Evolutionary conservation across 179 eudicot species (phyloP), one percentile per base, ranked within the genome.

Genomic region (Sideroxylon spinosum): DNA sequence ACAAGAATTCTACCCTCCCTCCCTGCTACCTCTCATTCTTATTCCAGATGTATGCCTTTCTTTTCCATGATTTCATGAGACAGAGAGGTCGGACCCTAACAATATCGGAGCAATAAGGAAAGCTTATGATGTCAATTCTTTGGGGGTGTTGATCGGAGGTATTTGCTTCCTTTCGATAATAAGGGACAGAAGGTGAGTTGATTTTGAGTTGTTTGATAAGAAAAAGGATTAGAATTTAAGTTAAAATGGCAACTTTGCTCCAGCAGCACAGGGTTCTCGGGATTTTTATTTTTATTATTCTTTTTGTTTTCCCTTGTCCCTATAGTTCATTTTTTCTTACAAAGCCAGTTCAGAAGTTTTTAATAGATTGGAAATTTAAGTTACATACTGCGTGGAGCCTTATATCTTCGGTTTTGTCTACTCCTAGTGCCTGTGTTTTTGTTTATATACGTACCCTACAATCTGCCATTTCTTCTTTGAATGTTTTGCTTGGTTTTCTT

Each of bases 131-230:
- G 19, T n/a, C 78, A 61, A 37, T 76, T 76, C 63, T 50, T 50
- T 12, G 6, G 37, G 19, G n/a, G 13, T 29, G 32, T 29, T 22
- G 53, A n/a, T n/a, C n/a, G 17, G 52, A 65, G 16, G 48, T 48
- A 19, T 76, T 76, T 48, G 61, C 37, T 68, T 52, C 50, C 79
- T 56, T 22, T 20, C 16, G 53, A 71, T 65, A 56, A n/a, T 29
- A 53, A 37, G 44, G 66, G 52, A 77, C 62, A 56, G 65, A 56
- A 55, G 75, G 32, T 69, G 37, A 46, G 67, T 78, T 68, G 75
- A 69, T 68, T 56, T 44, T 56, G 65, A 59, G 66, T 56, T 53
- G 26, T 62, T 6, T 50, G 67, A 28, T 4, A 57, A 57, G 65
- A 56, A 49, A 20, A 26, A 59, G 23, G 20, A 19, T 9, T 2